Evolutionary conservation across 345 rosid genomes (phyloP), one percentile per base, ranked within the genome.

Genomic region (Capsella bursapastoris): DNA sequence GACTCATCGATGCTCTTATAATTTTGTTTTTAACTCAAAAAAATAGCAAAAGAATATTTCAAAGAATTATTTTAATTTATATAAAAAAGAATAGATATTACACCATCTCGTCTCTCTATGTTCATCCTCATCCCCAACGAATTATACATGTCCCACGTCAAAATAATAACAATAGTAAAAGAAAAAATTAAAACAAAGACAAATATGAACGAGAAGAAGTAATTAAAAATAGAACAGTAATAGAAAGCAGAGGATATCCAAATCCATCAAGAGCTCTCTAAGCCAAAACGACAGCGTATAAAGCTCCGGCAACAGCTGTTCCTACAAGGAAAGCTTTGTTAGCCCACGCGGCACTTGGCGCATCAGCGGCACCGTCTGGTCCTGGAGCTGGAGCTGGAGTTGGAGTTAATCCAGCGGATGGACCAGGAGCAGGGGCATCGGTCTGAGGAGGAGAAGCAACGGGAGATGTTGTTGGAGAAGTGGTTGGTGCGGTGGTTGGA

Each of bases 231-330:
- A 50, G 35, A 69, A 62, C 32, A 40, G 59, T 47, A 47, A 37
- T 38, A 38, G 50, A 48, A 51, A 74, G 45, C 68, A 50, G 58
- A 56, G 64, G 57, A 69, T 55, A 63, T 55, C 75, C 51, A 45
- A 13, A 64, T 44, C 65, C 48, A 70, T 71, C 48, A 70, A 43
- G 51, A 58, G 38, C 48, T 27, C 58, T 72, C 77, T 85, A 89
- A 66, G 89, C 91, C 84, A 87, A 83, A 70, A 83, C 68, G 57
- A 76, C 81, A 73, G 89, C 87, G 65, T 84, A 82, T 66, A 87
- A 15, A 57, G 84, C 77, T 57, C 82, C 91, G 6, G 85, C 80
- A 11, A 86, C 65, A 38, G 82, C 85, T 52, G 84, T 86, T 34
- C 85, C 87, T 2, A 83, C 83, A 8, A 84, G 70, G 69, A 84